A percentile compares a stretch with the other conserved stretches of the same genome.
These are phyloP conservation scores for Phlegmacium glaucopus DNA, from an alignment of 768 basidiomycete species.

Conservation along the genomic window DNA sequence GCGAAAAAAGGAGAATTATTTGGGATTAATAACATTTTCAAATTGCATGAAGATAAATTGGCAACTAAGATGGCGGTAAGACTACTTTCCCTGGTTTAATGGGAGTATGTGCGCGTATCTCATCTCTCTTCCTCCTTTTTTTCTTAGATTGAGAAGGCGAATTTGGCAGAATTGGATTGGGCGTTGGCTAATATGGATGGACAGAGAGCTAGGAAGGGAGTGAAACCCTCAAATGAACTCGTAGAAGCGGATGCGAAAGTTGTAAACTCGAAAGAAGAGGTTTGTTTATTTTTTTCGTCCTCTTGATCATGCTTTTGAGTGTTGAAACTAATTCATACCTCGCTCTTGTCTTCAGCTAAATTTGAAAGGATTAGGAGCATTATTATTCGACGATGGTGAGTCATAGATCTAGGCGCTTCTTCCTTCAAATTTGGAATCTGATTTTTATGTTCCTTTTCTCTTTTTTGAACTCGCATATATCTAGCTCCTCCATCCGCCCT, in stretches of 20 bases:
- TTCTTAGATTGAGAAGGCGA: slow-evolving; percentile 77
- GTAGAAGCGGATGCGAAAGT: slow-evolving; percentile 43
- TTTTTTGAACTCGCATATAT: not conserved
- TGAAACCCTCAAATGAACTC: slow-evolving; percentile 34
- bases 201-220: slow-evolving; percentile 24
- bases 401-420: not conserved
- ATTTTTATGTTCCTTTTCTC: too few relatives aligned
- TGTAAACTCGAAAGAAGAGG: slow-evolving; percentile 39
- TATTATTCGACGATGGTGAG: slow-evolving; percentile 72
- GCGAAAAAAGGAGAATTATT: slow-evolving; percentile 78
- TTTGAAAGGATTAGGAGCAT: slow-evolving; percentile 55
- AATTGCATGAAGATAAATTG: slow-evolving; percentile 62
- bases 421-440: too few relatives aligned
- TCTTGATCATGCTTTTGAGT: not conserved
- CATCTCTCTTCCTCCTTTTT: too few relatives aligned
- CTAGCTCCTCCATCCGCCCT: slow-evolving; percentile 34
- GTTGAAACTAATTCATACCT: not conserved
- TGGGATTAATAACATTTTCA: slow-evolving; percentile 84
- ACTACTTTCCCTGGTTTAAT: slow-evolving; percentile 1
- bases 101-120: not conserved
- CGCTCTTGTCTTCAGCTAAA: slow-evolving; percentile 37
- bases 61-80: slow-evolving; percentile 74
- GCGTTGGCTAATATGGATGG: slow-evolving; percentile 61
- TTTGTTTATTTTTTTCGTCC: slow-evolving; percentile 1
- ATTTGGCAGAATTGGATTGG: slow-evolving; percentile 76